Conservation (phyloP, 2,329 filamentous ascomycete genomes). For the Talaromyces sp. region DNA sequence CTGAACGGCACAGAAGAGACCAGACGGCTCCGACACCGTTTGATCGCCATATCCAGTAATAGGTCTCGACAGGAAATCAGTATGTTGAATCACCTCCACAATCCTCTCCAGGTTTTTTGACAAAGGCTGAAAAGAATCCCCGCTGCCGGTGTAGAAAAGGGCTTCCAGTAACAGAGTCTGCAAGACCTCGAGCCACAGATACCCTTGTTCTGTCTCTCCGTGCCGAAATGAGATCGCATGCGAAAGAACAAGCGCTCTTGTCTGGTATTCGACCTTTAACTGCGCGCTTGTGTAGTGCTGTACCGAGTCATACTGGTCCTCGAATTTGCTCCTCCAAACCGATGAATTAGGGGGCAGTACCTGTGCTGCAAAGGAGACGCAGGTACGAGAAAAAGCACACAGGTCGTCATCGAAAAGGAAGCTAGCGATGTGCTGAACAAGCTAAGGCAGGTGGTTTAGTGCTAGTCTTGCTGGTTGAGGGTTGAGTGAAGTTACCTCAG, state of each 20-base stretch:
- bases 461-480: background rate
- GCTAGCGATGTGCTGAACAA: conserved; percentile 28
- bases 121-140: background rate
- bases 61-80: conserved; percentile 23
- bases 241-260: conserved; percentile 29
- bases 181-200: conserved; percentile 28
- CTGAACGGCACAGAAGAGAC: conserved; percentile 26
- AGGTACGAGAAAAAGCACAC: conserved; percentile 23
- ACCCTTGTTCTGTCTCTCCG: conserved; percentile 20
- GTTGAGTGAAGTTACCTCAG: conserved; percentile 4
- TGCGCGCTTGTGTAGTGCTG: conserved; percentile 17
- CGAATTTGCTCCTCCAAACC: conserved; percentile 32
- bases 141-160: conserved; percentile 8
- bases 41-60: conserved; percentile 14
- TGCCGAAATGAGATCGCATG: conserved; percentile 24
- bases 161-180: conserved; percentile 26
- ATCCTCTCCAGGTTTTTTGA: conserved; percentile 22
- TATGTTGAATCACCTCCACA: conserved; percentile 14
- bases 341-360: conserved; percentile 25
- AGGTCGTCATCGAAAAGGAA: conserved; percentile 29
- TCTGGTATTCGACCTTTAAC: conserved; percentile 30
- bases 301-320: conserved; percentile 28
- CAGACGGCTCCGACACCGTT: conserved; percentile 13
- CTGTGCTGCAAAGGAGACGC: conserved; percentile 19
- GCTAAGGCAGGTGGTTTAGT: conserved; percentile 15